phyloP scores from a whole-genome alignment of 306 rosid genomes.

The Vigna radiata region DNA sequence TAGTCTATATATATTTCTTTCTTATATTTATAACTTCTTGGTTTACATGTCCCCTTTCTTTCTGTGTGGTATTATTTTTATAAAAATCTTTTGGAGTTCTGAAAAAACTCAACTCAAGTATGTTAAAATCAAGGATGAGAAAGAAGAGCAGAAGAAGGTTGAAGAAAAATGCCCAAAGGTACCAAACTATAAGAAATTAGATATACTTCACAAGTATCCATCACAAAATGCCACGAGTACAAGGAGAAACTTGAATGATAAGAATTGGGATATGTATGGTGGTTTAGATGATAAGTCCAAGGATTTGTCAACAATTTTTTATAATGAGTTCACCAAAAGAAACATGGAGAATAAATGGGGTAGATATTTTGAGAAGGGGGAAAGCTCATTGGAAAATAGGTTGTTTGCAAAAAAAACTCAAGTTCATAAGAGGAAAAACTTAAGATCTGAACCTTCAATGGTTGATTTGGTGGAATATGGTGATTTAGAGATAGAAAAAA shows the following conservation, averaged over 20 bases:
- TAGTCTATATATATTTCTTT: constrained; percentile 59
- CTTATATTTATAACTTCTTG: constrained; percentile 55
- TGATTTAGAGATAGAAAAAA: constrained; percentile 30
- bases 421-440: constrained; percentile 13
- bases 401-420: constrained; percentile 20
- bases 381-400: constrained; percentile 42
- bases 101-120: constrained; percentile 53
- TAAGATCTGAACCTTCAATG: constrained; percentile 52
- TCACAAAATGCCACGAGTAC: constrained; percentile 56
- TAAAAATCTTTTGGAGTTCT: constrained; percentile 77
- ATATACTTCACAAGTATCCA: constrained; percentile 43
- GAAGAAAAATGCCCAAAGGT: constrained; percentile 23
- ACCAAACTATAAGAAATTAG: constrained; percentile 18
- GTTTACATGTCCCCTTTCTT: constrained; percentile 71
- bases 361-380: constrained; percentile 35
- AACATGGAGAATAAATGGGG: constrained; percentile 15
- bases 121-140: constrained; percentile 40
- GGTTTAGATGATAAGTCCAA: constrained; percentile 42
- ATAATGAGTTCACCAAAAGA: constrained; percentile 34
- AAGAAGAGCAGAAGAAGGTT: constrained; percentile 25
- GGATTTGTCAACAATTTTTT: constrained; percentile 28
- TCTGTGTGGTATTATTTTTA: constrained; percentile 54
- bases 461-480: constrained; percentile 29
- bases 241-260: constrained; percentile 54
- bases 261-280: constrained; percentile 50